Evolutionary conservation across 2,329 filamentous ascomycete species (phyloP).

Genomic region (Mycocentrospora acerina): DNA sequence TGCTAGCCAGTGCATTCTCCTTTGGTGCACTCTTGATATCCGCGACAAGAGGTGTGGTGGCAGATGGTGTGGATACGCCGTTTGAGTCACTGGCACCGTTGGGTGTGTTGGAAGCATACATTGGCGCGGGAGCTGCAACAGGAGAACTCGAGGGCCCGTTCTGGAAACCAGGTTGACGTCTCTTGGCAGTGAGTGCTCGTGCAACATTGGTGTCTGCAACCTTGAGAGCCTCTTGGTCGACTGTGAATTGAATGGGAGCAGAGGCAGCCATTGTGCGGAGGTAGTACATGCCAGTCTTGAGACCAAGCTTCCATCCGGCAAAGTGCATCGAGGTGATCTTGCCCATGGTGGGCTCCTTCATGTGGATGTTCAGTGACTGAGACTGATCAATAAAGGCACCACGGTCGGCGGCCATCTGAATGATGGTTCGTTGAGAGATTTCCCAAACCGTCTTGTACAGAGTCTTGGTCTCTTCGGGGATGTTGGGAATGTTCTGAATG

Average conservation of each 20-base stretch:
- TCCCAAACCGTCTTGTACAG: conserved; percentile 99
- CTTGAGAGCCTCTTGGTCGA: conserved; percentile 93
- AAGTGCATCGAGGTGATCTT: conserved; percentile 99
- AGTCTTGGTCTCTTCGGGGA: conserved; percentile 91
- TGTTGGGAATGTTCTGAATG: conserved; percentile 95
- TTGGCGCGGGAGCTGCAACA: conserved; percentile 66
- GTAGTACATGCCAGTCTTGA: conserved; percentile 99
- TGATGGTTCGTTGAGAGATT: conserved; percentile 90
- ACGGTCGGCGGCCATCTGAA: conserved; percentile 98
- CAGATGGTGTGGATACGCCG: conserved; percentile 68
- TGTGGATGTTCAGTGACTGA: conserved; percentile 98
- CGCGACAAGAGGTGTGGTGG: conserved; percentile 62
- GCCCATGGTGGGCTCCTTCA: conserved; percentile 99
- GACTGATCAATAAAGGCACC: conserved; percentile 99
- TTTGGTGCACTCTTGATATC: conserved; percentile 53
- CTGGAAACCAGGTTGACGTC: conserved; percentile 53
- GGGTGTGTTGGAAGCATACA: conserved; percentile 62
- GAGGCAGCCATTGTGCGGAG: conserved; percentile 96
- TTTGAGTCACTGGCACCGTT: conserved; percentile 48
- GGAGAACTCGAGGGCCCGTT: conserved; percentile 50
- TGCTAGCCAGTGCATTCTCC: conserved; percentile 60
- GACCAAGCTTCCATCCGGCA: conserved; percentile 95
- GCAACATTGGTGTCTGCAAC: conserved; percentile 79
- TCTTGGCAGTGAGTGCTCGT: conserved; percentile 65
- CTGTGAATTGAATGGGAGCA: conserved; percentile 97